These are phyloP conservation scores for Pseudocercospora musae DNA, from an alignment of 2,329 filamentous ascomycete species.

Conservation along the genomic window DNA sequence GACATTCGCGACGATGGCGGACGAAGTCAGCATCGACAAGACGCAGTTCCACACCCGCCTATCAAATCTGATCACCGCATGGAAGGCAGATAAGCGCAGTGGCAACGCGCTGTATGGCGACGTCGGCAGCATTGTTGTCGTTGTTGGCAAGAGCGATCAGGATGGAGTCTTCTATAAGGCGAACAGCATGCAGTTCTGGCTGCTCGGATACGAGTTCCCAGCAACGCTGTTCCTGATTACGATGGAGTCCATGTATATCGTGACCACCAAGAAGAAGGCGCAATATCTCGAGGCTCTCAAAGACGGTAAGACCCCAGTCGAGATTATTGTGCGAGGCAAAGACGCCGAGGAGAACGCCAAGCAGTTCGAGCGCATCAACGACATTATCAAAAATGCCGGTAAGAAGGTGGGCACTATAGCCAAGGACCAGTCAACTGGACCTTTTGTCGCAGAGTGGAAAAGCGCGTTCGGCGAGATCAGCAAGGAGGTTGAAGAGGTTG, in stretches of 20 bases:
- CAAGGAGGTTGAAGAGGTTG: constrained; percentile 84
- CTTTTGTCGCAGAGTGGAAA: constrained; percentile 96
- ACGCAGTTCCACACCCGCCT: constrained; percentile 91
- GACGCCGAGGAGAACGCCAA: constrained; percentile 89
- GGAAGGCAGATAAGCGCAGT: constrained; percentile 93
- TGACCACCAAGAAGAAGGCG: constrained; percentile 97
- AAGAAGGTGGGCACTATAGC: constrained; percentile 85
- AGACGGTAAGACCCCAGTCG: constrained; percentile 81
- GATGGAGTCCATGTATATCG: constrained; percentile 78
- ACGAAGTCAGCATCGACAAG: constrained; percentile 93
- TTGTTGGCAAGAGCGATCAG: constrained; percentile 95
- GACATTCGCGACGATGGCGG: constrained; percentile 52
- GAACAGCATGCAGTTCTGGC: constrained; percentile 97
- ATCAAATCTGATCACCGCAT: constrained; percentile 79
- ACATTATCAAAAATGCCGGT: constrained; percentile 82
- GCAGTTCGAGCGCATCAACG: constrained; percentile 77
- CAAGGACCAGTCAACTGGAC: constrained; percentile 80
- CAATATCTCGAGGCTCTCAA: constrained; percentile 91
- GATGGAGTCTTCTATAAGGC: constrained; percentile 87
- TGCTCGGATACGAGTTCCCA: constrained; percentile 97
- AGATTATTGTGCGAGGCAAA: constrained; percentile 88
- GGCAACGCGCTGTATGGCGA: constrained; percentile 83
- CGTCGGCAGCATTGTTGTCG: constrained; percentile 78
- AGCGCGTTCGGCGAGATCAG: constrained; percentile 71
- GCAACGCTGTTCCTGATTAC: constrained; percentile 93